A percentile compares a stretch with the other conserved stretches of the same genome.
Evolutionary conservation across 768 basidiomycete genomes (phyloP).

Genomic region (Suillus subaureus): DNA sequence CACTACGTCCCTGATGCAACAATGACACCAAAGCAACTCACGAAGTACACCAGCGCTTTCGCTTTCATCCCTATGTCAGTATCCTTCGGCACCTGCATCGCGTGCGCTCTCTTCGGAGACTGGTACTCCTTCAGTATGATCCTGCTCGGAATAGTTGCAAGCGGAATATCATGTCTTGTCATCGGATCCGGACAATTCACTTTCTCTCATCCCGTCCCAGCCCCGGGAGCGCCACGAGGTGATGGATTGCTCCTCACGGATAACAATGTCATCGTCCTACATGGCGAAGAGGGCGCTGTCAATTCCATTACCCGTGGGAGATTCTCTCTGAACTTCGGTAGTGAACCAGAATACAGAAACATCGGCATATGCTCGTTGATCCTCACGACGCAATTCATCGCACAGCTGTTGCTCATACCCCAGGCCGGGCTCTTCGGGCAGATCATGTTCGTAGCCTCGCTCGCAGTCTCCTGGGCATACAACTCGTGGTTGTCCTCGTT

Average conservation of each 20-base stretch:
- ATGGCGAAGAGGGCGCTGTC: constrained; percentile 32
- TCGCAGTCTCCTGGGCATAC: constrained; percentile 38
- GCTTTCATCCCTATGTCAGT: constrained; percentile 34
- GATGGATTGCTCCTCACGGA: constrained; percentile 31
- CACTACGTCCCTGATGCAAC: constrained; percentile 20
- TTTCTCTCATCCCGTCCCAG: constrained; percentile 29
- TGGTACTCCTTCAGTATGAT: constrained; percentile 39
- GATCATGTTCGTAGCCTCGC: constrained; percentile 35
- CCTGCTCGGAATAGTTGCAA: constrained; percentile 34
- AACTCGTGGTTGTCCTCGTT: constrained; percentile 39
- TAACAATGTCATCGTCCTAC: constrained; percentile 30
- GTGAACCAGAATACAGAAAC: constrained; percentile 27
- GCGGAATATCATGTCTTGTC: constrained; percentile 34
- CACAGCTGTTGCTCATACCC: constrained; percentile 37
- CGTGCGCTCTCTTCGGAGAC: constrained; percentile 31
- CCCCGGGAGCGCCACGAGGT: constrained; percentile 28
- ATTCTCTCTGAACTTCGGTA: constrained; percentile 30
- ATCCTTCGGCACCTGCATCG: constrained; percentile 30
- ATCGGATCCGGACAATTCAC: constrained; percentile 35
- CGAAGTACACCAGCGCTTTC: constrained; percentile 23
- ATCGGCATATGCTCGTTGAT: constrained; percentile 35
- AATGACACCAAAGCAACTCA: constrained; percentile 23
- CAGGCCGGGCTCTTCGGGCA: constrained; percentile 37
- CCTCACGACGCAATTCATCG: constrained; percentile 36
- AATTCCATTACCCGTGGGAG: constrained; percentile 34